Evolutionary conservation across 495 filamentous ascomycete species (phyloP).

Genomic region (Penicillium argentinense): DNA sequence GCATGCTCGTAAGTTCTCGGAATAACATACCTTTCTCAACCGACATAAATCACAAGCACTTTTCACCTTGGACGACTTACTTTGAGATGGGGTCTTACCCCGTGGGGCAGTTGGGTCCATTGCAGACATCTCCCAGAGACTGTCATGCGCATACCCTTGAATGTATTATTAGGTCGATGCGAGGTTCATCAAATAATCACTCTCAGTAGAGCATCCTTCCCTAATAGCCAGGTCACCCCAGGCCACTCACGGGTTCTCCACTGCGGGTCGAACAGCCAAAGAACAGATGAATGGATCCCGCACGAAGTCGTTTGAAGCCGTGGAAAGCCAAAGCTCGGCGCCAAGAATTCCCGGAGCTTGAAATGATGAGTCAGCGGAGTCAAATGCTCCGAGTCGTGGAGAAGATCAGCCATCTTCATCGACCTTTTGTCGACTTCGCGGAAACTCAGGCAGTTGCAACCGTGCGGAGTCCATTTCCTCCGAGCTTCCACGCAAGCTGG

Average conservation of each 20-base stretch:
- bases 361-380: not conserved
- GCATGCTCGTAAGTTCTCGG: not conserved
- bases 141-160: not conserved
- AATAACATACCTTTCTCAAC: constrained; percentile 18
- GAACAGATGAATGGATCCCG: too few species aligned
- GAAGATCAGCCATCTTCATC: not conserved
- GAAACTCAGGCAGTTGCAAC: too few species aligned
- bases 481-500: constrained; percentile 1
- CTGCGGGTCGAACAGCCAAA: too few species aligned
- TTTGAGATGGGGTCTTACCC: too few species aligned
- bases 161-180: not conserved
- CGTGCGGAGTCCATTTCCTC: too few species aligned
- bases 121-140: not conserved
- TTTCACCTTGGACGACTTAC: constrained; percentile 10
- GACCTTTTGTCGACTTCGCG: too few species aligned
- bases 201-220: too few species aligned
- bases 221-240: too few species aligned
- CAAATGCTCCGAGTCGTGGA: not conserved
- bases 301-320: too few species aligned
- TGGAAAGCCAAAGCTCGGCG: too few species aligned
- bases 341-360: too few species aligned
- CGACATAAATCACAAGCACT: constrained; percentile 31
- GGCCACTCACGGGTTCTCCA: too few species aligned
- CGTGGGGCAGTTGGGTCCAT: not conserved
- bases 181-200: not conserved